phyloP scores from a whole-genome alignment of 164 flowering plant species.

The Stephania japonica region DNA sequence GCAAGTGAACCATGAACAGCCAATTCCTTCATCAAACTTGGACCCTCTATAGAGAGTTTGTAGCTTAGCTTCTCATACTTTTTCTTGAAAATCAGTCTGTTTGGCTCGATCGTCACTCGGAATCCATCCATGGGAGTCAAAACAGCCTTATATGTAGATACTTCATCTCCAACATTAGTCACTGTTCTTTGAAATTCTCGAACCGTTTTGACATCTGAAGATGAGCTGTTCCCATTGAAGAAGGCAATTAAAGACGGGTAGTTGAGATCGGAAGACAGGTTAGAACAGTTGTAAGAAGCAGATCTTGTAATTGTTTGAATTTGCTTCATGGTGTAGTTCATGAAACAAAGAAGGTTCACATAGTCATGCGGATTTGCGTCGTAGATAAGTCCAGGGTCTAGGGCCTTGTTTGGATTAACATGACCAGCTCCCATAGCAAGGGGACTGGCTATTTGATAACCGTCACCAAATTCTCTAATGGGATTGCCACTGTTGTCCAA shows the following conservation, averaged over 20 bases:
- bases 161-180: conserved; percentile 20
- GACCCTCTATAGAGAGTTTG: not conserved
- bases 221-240: conserved; percentile 20
- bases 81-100: not conserved
- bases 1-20: conserved; percentile 3
- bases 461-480: conserved; percentile 26
- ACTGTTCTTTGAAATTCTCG: conserved; percentile 37
- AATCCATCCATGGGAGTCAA: conserved; percentile 1
- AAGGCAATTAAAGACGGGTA: conserved; percentile 54
- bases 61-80: conserved; percentile 5
- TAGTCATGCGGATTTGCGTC: conserved; percentile 32
- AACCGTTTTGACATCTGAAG: conserved; percentile 2
- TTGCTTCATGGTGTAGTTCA: conserved; percentile 35
- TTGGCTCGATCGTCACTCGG: not conserved
- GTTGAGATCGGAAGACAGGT: conserved; percentile 38
- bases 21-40: not conserved
- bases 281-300: conserved; percentile 19
- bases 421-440: conserved; percentile 59
- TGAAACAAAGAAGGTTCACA: conserved; percentile 35
- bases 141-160: not conserved
- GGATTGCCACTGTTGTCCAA: conserved; percentile 28
- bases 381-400: conserved; percentile 54
- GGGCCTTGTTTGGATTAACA: conserved; percentile 45
- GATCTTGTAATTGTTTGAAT: conserved; percentile 29
- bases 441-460: conserved; percentile 31